Evolutionary conservation across 257 asterid species (phyloP), one percentile per base, ranked within the genome.

Genomic region (Petunia secreta): DNA sequence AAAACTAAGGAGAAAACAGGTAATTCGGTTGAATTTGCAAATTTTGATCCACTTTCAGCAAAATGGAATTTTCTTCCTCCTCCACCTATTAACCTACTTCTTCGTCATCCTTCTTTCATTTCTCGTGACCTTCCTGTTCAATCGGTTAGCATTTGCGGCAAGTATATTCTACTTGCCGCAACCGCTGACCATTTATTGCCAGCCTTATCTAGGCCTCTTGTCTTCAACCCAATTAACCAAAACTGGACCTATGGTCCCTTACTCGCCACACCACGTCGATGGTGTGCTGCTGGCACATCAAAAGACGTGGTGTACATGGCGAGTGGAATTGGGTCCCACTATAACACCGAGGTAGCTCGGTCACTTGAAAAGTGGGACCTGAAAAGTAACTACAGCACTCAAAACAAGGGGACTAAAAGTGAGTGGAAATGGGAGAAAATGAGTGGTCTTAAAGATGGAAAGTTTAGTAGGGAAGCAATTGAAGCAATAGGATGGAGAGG

Each of bases 401-500:
- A 37, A 37, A 85, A 86, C 60, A 75, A 1, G 0, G 88, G 77
- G 0, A 9, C 55, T 52, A 52, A 52, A 79, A 41, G 62, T 37
- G 63, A 25, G n/a, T 63, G 80, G 16, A n/a, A 91, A 15, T 92
- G 98, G 98, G 93, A 88, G 77, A 89, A 85, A 82, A 79, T 90
- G 88, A 80, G 88, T 66, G 83, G 78, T 3, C 80, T 91, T 4
- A 89, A 85, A 79, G 97, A 90, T 38, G 92, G 90, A 5, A 89
- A 85, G 15, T 92, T 94, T 81, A 89, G 98, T 59, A 86, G 98
- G 25, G 98, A 94, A 1, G 97, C 97, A 13, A 92, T 94, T 68
- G 98, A 92, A 37, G 96, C 92, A 0, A 88, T 92, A 0, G 94
- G 92, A 1, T 92, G 97, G 98, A 86, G 89, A 63, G 97, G 93